Evolutionary conservation across 371 early-diverging fungal species (phyloP), one percentile per base, ranked within the genome.

Genomic region (Coemansia sp.): DNA sequence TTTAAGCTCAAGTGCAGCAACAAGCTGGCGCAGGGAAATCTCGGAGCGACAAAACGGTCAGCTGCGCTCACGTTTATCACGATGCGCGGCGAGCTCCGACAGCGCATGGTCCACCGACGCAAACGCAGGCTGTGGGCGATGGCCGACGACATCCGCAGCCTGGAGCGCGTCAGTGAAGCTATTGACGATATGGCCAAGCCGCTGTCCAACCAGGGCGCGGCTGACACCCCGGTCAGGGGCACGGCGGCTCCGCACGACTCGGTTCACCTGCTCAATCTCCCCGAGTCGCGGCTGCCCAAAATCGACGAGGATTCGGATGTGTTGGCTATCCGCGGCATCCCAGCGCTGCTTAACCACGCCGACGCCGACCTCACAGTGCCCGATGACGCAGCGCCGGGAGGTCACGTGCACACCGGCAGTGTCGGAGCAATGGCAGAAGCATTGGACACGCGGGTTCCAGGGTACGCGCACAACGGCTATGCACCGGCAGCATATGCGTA

Each of bases 291-390:
- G 2, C 66, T 73, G 28, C 40, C 61, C 4, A 55, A 8, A n/a
- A 49, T 32, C n/a, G 73, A 73, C 40, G 65, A 65, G 26, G 74
- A 73, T n/a, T 55, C 70, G 0, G 78, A 77, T 49, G 53, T 69
- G 13, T 55, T 65, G 21, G 70, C 66, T 0, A 66, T 73, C 15
- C 69, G 65, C 24, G 66, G 73, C n/a, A 77, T 77, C 23, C 70
- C 73, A 0, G 65, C 78, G 17, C 70, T 77, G 26, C 73, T 77
- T 7, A 77, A 77, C 54, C 58, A 69, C 46, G 4, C 61, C 4
- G 69, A 66, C 32, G 17, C 55, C 12, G 71, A 71, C 29, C 3
- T 61, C 11, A 64, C 62, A 8, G 49, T 48, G n/a, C 49, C 49
- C 6, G 49, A 48, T 24, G 56, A 56, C 24, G 11, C 32, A 9